phyloP scores from a whole-genome alignment of 2,329 filamentous ascomycete species.

The Trichoderma endophyticum region DNA sequence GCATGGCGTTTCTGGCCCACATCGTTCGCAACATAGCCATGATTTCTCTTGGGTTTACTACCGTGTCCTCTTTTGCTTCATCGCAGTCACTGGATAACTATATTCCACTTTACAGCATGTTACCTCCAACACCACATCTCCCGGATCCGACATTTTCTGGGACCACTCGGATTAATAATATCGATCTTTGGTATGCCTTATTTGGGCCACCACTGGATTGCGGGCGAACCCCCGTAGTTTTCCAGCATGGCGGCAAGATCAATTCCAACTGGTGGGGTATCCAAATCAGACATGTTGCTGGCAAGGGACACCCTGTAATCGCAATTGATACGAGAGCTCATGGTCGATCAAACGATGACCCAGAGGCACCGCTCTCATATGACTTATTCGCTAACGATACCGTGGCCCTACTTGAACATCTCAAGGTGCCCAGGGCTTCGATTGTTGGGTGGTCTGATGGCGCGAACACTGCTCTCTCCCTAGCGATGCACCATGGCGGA shows the following conservation, averaged over 20 bases:
- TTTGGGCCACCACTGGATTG: not conserved
- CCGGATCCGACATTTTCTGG: not conserved
- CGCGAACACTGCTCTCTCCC: constrained; percentile 4
- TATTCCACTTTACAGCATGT: not conserved
- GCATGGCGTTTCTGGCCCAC: not conserved
- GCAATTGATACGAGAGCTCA: not conserved
- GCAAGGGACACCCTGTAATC: not conserved
- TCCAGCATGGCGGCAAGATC: constrained; percentile 8
- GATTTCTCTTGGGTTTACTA: not conserved
- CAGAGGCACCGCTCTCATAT: not conserved
- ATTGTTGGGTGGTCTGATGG: constrained; percentile 5
- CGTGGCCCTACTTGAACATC: not conserved
- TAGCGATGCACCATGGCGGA: not conserved
- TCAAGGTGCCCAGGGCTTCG: not conserved
- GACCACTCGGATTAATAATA: not conserved
- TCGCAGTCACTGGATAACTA: not conserved
- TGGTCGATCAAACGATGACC: not conserved
- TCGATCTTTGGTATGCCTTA: not conserved
- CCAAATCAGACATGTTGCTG: not conserved
- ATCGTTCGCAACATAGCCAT: not conserved
- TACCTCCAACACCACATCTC: not conserved
- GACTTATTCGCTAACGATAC: not conserved
- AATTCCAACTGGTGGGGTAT: constrained; percentile 1
- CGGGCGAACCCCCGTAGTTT: not conserved
- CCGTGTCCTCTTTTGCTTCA: not conserved